Evolutionary conservation across 371 early-diverging fungal genomes (phyloP).

Genomic region (Dinochytrium kinnereticum): DNA sequence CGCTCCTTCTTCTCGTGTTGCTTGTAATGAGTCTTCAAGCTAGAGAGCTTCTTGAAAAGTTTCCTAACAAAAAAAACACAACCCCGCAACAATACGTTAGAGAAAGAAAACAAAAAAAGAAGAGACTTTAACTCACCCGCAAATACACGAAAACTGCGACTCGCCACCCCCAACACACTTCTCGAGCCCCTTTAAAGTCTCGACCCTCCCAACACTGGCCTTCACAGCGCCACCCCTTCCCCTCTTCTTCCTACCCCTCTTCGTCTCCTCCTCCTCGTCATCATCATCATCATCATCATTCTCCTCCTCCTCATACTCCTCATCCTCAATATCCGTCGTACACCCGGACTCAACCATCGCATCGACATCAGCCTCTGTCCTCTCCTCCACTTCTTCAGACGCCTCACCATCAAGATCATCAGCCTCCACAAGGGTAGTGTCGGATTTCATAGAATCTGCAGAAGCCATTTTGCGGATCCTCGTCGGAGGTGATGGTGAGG

Average conservation of each 20-base stretch:
- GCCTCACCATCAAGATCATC: slow-evolving; percentile 9
- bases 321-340: background rate
- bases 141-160: background rate
- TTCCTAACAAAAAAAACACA: background rate
- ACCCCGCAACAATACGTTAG: background rate
- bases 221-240: background rate
- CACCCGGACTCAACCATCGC: background rate
- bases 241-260: background rate
- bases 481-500: too few relatives aligned
- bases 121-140: background rate
- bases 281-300: background rate
- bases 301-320: background rate
- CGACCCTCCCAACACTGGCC: background rate
- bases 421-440: background rate
- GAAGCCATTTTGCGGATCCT: too few relatives aligned
- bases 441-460: too few relatives aligned
- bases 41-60: slow-evolving; percentile 9
- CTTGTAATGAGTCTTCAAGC: background rate
- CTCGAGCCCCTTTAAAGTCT: background rate
- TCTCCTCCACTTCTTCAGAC: background rate
- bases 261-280: background rate
- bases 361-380: background rate
- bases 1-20: background rate
- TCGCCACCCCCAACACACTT: background rate
- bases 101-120: background rate